phyloP scores from a whole-genome alignment of 768 basidiomycete genomes.

The Boletellus ananiceps region DNA sequence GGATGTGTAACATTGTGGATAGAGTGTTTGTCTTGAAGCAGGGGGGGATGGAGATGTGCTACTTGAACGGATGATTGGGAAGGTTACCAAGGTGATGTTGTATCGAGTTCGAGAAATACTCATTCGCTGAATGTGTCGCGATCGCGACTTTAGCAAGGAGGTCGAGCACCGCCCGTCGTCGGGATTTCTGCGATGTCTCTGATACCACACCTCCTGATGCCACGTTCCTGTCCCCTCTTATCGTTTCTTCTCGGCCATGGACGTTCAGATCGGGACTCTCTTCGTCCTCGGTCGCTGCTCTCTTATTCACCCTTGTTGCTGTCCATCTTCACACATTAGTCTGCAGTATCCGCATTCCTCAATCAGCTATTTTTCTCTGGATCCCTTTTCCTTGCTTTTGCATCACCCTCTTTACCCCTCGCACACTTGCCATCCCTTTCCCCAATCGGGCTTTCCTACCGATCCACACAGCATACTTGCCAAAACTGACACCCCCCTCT shows the following conservation, averaged over 20 bases:
- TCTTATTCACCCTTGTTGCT: constrained; percentile 20
- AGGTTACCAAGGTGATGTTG: constrained; percentile 28
- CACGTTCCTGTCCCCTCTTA: constrained; percentile 1
- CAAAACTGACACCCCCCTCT: constrained; percentile 24
- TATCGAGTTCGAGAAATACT: constrained; percentile 16
- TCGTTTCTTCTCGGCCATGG: constrained; percentile 14
- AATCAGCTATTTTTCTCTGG: constrained; percentile 17
- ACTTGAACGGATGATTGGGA: constrained; percentile 10
- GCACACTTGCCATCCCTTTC: constrained; percentile 14
- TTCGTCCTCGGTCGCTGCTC: constrained; percentile 13
- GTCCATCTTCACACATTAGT: constrained; percentile 24
- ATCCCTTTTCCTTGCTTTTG: constrained; percentile 21
- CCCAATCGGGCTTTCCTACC: constrained; percentile 12
- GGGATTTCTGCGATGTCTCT: constrained; percentile 17
- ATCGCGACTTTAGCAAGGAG: constrained; percentile 16
- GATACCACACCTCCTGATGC: constrained; percentile 18
- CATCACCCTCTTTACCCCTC: constrained; percentile 21
- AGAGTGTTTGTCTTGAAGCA: constrained; percentile 18
- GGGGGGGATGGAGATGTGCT: constrained; percentile 14
- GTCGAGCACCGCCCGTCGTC: constrained; percentile 8
- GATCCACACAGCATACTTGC: constrained; percentile 22
- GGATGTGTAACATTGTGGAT: constrained; percentile 44
- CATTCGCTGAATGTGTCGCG: constrained; percentile 17
- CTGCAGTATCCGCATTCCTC: constrained; percentile 24
- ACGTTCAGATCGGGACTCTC: constrained; percentile 18